Evolutionary conservation across 2,329 filamentous ascomycete genomes (phyloP).

Genomic region (Diaporthe humulicola): DNA sequence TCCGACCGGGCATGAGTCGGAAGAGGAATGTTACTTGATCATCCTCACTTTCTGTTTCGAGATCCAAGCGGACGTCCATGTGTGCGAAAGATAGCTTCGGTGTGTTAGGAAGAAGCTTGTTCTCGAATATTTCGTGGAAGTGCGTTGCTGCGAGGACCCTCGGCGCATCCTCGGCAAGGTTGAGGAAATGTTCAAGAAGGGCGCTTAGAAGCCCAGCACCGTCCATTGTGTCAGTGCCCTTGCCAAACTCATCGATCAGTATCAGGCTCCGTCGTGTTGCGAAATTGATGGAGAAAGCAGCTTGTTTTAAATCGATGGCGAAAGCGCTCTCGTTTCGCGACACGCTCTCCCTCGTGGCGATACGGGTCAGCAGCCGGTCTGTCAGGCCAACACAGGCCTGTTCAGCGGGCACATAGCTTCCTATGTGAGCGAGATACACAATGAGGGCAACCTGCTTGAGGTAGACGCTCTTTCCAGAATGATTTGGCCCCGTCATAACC

Average conservation of each 20-base stretch:
- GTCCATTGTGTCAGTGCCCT: constrained; percentile 71
- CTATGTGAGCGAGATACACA: constrained; percentile 91
- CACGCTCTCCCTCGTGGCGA: constrained; percentile 79
- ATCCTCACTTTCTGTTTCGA: constrained; percentile 61
- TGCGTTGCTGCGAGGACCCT: constrained; percentile 74
- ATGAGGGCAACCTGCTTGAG: constrained; percentile 93
- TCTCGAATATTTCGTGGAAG: constrained; percentile 80
- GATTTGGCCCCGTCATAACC: constrained; percentile 92
- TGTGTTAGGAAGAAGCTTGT: constrained; percentile 65
- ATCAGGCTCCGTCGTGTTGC: constrained; percentile 83
- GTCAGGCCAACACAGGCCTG: constrained; percentile 85
- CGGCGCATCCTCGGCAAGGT: constrained; percentile 60
- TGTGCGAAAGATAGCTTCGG: constrained; percentile 71
- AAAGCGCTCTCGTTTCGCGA: constrained; percentile 73
- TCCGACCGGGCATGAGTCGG: constrained; percentile 75
- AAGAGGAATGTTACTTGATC: constrained; percentile 83
- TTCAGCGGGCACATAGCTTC: constrained; percentile 89
- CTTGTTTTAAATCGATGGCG: constrained; percentile 87
- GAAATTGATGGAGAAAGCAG: constrained; percentile 80
- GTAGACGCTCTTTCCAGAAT: constrained; percentile 96
- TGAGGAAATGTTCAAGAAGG: constrained; percentile 68
- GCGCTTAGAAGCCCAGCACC: constrained; percentile 71
- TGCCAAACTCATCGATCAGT: constrained; percentile 92
- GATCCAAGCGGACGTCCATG: constrained; percentile 78
- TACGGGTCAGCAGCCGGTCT: constrained; percentile 90